These are phyloP conservation scores for Argentina anserina DNA, from an alignment of 306 rosid species.

Conservation along the genomic window DNA sequence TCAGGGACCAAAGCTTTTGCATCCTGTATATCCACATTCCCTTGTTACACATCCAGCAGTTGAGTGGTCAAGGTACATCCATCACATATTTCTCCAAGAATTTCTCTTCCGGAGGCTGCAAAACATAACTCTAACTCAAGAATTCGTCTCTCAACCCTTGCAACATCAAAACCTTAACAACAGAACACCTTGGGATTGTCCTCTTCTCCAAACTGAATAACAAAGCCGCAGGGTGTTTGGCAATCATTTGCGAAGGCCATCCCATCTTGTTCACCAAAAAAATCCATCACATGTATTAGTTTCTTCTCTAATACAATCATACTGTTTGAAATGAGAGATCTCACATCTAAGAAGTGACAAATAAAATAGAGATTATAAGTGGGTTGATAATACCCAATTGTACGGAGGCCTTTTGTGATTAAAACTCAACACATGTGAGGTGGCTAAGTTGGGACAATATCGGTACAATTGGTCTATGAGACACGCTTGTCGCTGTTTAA, in stretches of 20 bases:
- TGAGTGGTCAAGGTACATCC: slow-evolving; percentile 15
- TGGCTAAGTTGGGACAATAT: too few species aligned
- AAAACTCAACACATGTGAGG: too few species aligned
- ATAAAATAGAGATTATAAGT: too few species aligned
- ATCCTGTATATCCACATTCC: slow-evolving; percentile 11
- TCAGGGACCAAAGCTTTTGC: not conserved
- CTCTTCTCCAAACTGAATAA: not conserved
- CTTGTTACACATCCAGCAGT: slow-evolving; percentile 21
- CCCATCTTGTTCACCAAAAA: slow-evolving; percentile 33
- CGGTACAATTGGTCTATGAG: too few species aligned
- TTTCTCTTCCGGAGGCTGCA: not conserved
- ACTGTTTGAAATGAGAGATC: too few species aligned
- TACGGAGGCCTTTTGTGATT: too few species aligned
- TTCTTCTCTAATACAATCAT: too few species aligned
- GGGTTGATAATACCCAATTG: too few species aligned
- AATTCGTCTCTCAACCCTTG: not conserved
- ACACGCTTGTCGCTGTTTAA: too few species aligned
- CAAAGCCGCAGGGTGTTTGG: slow-evolving; percentile 5
- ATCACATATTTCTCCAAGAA: slow-evolving; percentile 27
- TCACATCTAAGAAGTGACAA: too few species aligned
- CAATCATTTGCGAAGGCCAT: slow-evolving; percentile 16
- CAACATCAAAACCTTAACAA: not conserved
- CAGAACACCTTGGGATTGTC: not conserved
- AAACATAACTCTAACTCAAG: not conserved
- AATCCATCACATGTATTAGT: slow-evolving; percentile 29